Percentiles rank a stretch among this genome's conserved stretches.
phyloP scores from a whole-genome alignment of 2,329 filamentous ascomycete species.

The Nannizziopsis barbatae region DNA sequence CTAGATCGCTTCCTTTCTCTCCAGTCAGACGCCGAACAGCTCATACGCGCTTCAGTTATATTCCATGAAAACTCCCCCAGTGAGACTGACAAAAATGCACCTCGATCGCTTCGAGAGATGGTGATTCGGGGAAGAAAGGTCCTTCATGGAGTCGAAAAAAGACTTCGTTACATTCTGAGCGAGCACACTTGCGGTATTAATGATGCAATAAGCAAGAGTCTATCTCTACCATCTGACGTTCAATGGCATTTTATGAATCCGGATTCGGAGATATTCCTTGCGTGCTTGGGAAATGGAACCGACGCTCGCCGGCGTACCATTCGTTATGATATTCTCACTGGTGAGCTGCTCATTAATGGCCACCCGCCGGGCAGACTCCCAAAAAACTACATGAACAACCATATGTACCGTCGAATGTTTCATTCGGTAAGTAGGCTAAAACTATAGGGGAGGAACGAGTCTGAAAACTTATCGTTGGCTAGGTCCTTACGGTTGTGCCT shows the following conservation, averaged over 20 bases:
- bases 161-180: slow-evolving; percentile 13
- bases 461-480: slow-evolving; percentile 11
- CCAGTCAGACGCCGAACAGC: slow-evolving; percentile 22
- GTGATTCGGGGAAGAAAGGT: slow-evolving; percentile 16
- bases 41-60: slow-evolving; percentile 31
- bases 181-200: slow-evolving; percentile 18
- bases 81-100: slow-evolving; percentile 3
- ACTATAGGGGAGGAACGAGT: no score
- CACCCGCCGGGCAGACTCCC: slow-evolving; percentile 23
- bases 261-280: slow-evolving; percentile 15
- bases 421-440: slow-evolving; percentile 13
- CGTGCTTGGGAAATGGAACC: slow-evolving; percentile 6
- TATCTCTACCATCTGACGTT: slow-evolving; percentile 19
- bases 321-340: slow-evolving; percentile 24
- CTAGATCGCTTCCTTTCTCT: slow-evolving; percentile 22
- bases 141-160: slow-evolving; percentile 15
- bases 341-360: slow-evolving; percentile 25
- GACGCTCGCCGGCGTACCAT: slow-evolving; percentile 15
- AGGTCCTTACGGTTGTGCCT: slow-evolving; percentile 25
- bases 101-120: slow-evolving; percentile 12
- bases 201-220: slow-evolving; percentile 19
- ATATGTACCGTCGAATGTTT: slow-evolving; percentile 19
- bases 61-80: slow-evolving; percentile 20
- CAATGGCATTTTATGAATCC: slow-evolving; percentile 20
- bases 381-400: slow-evolving; percentile 14